Base-by-base conservation (phyloP, 2,329 filamentous ascomycete genomes). In the Xylaria sp. region DNA sequence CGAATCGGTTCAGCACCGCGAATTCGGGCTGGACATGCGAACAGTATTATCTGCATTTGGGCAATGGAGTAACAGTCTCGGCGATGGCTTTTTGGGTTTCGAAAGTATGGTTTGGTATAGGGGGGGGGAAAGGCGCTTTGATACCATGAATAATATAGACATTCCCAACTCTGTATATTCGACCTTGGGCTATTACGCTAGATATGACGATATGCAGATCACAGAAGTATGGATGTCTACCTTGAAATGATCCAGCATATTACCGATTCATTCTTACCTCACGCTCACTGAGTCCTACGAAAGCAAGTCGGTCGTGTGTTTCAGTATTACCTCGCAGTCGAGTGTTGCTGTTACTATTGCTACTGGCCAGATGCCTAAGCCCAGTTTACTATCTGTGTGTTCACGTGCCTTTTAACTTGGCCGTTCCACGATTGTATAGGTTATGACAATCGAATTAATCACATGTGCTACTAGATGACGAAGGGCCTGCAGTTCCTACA, bases 51-150 rank as follows among this genome's bases (percentile, higher is more conserved):
- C 31, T 7, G 44, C 9, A 29, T 39, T 10, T n/a, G 7, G 22
- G 1, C 7, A 22, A 39, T 3, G 31, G 1, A 60, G 17, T 36
- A 39, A 10, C 2, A 29, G 10, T 4, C 4, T n/a, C 2, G 7
- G 22, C 6, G 2, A 20, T 42, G 25, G 4, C n/a, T 29, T 55
- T 42, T n/a, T n/a, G n/a, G 10, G n/a, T 5, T 55, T 29, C 13
- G 15, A 15, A n/a, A 29, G 20, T 42, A 42, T 29, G 25, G 7
- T 42, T 7, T 29, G 31, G n/a, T n/a, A n/a, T n/a, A n/a, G n/a
- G 25, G 33, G 36, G 36, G 36, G 13, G 25, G 42, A 42, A 42
- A n/a, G 53, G 53, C 53, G 53, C 53, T 42, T 39, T 42, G 36
- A 27, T 25, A 11, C 17, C 6, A 27, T 10, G 53, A 31, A 29